phyloP scores from a whole-genome alignment of 75 land plant genomes.

The Selaginella tamariscina region DNA sequence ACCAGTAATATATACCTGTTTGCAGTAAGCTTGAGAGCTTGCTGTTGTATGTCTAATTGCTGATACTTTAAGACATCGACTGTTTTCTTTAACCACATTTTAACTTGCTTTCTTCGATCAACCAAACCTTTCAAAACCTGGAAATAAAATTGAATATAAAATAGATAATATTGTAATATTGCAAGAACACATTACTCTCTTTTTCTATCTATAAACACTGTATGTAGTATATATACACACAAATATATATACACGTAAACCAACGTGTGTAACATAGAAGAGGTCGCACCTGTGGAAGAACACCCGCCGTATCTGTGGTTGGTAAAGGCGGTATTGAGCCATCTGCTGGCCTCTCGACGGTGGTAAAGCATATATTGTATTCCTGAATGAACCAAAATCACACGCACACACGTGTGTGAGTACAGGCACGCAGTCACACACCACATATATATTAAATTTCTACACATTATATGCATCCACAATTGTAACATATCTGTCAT shows the following conservation, averaged over 20 bases:
- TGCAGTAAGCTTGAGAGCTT: conserved; percentile 96
- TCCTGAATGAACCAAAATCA: too few species aligned
- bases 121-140: conserved; percentile 78
- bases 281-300: conserved; percentile 74
- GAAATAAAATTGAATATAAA: background rate
- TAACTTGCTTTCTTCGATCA: conserved; percentile 75
- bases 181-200: too few species aligned
- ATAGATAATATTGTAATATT: too few species aligned
- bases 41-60: conserved; percentile 94
- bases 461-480: too few species aligned
- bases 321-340: conserved; percentile 58
- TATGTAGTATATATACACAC: too few species aligned
- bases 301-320: conserved; percentile 43
- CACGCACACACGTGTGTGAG: too few species aligned
- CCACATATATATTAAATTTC: too few species aligned
- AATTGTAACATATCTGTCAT: too few species aligned
- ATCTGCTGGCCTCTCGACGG: conserved; percentile 71
- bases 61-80: conserved; percentile 54
- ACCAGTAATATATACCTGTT: conserved; percentile 50
- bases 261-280: background rate
- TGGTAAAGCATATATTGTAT: conserved; percentile 95
- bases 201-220: too few species aligned
- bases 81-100: conserved; percentile 64
- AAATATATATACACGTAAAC: background rate
- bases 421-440: too few species aligned